Percentiles rank a stretch among this genome's conserved stretches.
Conservation (phyloP, 1,284 basidiomycete species). For the Cryptococcus sp. region DNA sequence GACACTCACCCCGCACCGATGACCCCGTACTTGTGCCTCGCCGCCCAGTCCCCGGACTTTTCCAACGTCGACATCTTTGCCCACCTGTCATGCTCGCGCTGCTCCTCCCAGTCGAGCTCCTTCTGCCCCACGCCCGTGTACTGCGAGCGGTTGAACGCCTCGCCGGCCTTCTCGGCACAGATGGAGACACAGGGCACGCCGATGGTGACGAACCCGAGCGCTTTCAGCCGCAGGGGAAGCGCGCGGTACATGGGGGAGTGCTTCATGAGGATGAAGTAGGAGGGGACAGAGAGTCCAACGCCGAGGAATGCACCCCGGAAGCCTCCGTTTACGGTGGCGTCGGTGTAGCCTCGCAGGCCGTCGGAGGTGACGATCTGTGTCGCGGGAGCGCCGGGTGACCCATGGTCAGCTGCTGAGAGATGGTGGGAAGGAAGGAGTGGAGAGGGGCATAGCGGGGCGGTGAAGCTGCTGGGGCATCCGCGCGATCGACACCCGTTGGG, state of each 20-base stretch:
- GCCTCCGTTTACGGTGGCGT: slow-evolving; percentile 39
- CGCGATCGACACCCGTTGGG: background rate
- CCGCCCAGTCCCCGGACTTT: slow-evolving; percentile 69
- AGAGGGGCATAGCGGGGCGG: background rate
- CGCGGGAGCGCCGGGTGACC: background rate
- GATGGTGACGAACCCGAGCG: slow-evolving; percentile 65
- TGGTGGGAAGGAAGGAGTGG: background rate
- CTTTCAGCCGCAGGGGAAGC: slow-evolving; percentile 70
- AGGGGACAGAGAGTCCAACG: slow-evolving; percentile 51
- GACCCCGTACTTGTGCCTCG: slow-evolving; percentile 71
- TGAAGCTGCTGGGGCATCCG: too few species aligned
- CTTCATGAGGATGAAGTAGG: slow-evolving; percentile 60
- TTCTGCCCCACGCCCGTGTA: slow-evolving; percentile 64
- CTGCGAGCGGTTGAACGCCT: slow-evolving; percentile 65
- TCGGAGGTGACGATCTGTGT: slow-evolving; percentile 27
- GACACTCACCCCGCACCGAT: slow-evolving; percentile 60
- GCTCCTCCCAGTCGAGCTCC: slow-evolving; percentile 59
- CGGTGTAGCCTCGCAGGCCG: slow-evolving; percentile 30
- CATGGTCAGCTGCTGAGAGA: background rate
- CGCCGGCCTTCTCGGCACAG: slow-evolving; percentile 71
- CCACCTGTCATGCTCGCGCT: slow-evolving; percentile 59
- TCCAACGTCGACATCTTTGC: slow-evolving; percentile 57
- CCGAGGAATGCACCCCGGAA: slow-evolving; percentile 35
- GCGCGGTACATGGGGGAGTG: slow-evolving; percentile 62
- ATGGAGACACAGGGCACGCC: slow-evolving; percentile 69